Evolutionary conservation across 2,329 filamentous ascomycete species (phyloP).

Genomic region (Aspergillus sp.): DNA sequence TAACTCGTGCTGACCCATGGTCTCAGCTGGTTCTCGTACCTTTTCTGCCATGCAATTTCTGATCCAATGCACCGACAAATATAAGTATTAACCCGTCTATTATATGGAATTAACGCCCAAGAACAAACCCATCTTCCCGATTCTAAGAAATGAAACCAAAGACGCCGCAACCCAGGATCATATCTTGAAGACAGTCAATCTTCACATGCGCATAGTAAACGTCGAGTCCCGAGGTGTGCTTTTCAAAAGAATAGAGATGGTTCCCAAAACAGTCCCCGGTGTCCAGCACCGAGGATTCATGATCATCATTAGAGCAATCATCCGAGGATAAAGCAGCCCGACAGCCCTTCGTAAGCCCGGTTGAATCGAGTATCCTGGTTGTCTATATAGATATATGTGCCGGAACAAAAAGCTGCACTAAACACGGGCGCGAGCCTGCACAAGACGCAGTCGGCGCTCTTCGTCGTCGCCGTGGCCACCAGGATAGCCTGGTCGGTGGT

Average conservation of each 20-base stretch:
- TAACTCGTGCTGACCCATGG: not conserved
- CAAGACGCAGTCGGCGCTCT: slow-evolving; percentile 39
- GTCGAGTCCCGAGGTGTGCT: not conserved
- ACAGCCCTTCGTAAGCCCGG: not conserved
- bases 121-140: slow-evolving; percentile 2
- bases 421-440: slow-evolving; percentile 37
- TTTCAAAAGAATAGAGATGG: slow-evolving; percentile 6
- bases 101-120: not conserved
- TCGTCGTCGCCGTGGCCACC: slow-evolving; percentile 32
- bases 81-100: not conserved
- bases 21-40: not conserved
- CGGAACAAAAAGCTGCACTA: slow-evolving; percentile 7
- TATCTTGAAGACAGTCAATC: not conserved
- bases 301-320: slow-evolving; percentile 2
- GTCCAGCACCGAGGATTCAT: slow-evolving; percentile 13
- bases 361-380: no score
- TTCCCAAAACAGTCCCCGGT: slow-evolving; percentile 10
- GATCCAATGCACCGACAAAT: not conserved
- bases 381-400: no score
- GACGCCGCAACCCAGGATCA: not conserved
- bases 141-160: not conserved
- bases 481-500: slow-evolving; percentile 21
- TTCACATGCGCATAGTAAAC: no score
- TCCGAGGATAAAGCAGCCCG: not conserved
- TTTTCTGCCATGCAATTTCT: not conserved